Evolutionary conservation across 2,329 filamentous ascomycete species (phyloP), one percentile per base, ranked within the genome.

Genomic region (Sclerotinia subarctica): DNA sequence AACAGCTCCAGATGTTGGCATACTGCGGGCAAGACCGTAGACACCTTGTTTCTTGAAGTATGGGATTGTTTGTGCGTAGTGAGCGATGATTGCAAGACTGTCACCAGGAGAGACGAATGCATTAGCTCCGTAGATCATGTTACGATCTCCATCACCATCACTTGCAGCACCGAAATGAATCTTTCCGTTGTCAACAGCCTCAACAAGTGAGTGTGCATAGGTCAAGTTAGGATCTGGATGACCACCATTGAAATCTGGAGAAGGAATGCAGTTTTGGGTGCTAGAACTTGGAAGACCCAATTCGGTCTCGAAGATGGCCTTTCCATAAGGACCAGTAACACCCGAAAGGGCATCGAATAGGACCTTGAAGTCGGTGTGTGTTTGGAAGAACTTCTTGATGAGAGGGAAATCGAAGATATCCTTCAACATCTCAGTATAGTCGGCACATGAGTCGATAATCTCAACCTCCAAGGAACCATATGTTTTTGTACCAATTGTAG

Each of bases 71-170:
- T 97, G 88, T 74, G 95, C 93, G 79, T 99, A 90, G 84, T 99
- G 95, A 60, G 95, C 93, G 77, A 99, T 99, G 79, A 99, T 99
- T 77, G 95, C 95, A 76, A 99, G 85, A 77, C 93, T 97, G 84
- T 99, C 95, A 78, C 95, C 95, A 10, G 95, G 95, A 10, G 94
- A 98, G 70, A 99, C 95, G 78, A 99, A 99, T 56, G 91, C 89
- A 77, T 96, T 94, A 73, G 94, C 94, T 71, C 95, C 95, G 82
- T 99, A 99, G 78, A 99, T 99, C 95, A 99, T 99, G 88, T 99
- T 99, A 75, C 95, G 92, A 84, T 99, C 95, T 76, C 95, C 95
- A 76, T 99, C 95, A 74, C 95, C 95, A 75, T 99, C 95, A 72
- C 92, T 96, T 59, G 95, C 95, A 69, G 95, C 95, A 77, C 95